Evolutionary conservation across 805 yeast genomes (phyloP).

Genomic region (Myxozyma udenii): DNA sequence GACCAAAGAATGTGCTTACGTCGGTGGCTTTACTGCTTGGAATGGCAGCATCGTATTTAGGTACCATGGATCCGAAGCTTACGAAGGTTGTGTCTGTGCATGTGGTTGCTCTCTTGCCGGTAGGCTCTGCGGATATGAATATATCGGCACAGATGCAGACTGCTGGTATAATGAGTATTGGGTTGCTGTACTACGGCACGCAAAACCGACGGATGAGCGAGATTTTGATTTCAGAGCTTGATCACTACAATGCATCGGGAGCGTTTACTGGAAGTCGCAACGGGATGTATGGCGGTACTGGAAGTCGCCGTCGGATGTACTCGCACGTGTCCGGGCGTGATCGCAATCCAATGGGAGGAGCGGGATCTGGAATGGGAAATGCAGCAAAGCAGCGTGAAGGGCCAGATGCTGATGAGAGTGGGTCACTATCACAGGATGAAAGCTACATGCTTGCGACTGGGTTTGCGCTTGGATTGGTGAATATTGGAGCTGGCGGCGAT

Average conservation of each 20-base stretch:
- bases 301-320: background rate
- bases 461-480: constrained; percentile 77
- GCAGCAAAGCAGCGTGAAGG: background rate
- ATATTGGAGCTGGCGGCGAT: constrained; percentile 70
- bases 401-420: constrained; percentile 36
- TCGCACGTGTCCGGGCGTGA: background rate
- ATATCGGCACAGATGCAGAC: constrained; percentile 81
- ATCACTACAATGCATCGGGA: constrained; percentile 23
- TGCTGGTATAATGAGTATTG: constrained; percentile 88
- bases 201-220: constrained; percentile 87
- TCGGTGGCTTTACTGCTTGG: constrained; percentile 87
- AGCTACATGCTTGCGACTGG: constrained; percentile 88
- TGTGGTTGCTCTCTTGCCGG: constrained; percentile 84
- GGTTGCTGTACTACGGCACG: constrained; percentile 71
- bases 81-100: constrained; percentile 92
- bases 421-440: constrained; percentile 49
- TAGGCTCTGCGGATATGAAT: constrained; percentile 84
- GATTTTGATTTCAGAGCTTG: constrained; percentile 65
- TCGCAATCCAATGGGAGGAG: background rate
- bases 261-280: background rate
- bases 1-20: constrained; percentile 80
- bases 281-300: background rate
- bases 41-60: constrained; percentile 81
- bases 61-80: constrained; percentile 79
- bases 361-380: background rate